Evolutionary conservation across 2,329 filamentous ascomycete genomes (phyloP).

Genomic region (Pleoardoris graminearum): DNA sequence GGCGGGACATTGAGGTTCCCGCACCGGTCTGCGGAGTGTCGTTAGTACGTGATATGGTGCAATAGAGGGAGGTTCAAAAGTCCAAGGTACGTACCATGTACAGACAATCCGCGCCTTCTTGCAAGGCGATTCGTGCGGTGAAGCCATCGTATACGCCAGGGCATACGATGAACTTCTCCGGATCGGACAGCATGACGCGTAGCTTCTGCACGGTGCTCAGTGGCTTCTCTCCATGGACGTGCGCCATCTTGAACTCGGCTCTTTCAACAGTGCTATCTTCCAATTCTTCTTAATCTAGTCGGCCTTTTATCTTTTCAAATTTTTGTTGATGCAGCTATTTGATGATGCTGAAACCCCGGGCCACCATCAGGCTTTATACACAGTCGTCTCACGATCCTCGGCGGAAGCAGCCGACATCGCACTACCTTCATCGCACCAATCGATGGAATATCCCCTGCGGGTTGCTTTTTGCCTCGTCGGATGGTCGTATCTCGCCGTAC

Average conservation of each 20-base stretch:
- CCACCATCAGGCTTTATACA: no score
- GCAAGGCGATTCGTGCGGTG: constrained; percentile 64
- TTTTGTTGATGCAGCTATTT: no score
- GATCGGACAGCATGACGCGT: constrained; percentile 35
- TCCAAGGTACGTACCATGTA: constrained; percentile 63
- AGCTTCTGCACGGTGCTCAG: constrained; percentile 37
- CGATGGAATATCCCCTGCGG: neutral
- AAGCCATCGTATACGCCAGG: constrained; percentile 72
- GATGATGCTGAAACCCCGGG: no score
- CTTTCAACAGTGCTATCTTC: neutral
- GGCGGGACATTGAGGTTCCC: constrained; percentile 62
- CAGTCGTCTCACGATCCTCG: no score
- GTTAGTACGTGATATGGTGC: neutral
- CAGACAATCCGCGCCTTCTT: constrained; percentile 64
- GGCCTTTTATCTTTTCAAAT: no score
- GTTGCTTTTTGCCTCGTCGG: neutral
- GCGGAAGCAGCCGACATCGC: neutral
- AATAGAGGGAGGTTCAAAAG: neutral
- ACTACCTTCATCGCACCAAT: neutral
- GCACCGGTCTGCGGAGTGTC: constrained; percentile 59
- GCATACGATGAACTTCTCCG: constrained; percentile 54
- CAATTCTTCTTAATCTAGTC: no score
- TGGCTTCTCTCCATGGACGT: constrained; percentile 12
- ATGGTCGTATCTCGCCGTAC: neutral
- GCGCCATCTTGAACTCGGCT: constrained; percentile 10